phyloP scores from a whole-genome alignment of 805 yeast species.

The Starmerella scarabaei region DNA sequence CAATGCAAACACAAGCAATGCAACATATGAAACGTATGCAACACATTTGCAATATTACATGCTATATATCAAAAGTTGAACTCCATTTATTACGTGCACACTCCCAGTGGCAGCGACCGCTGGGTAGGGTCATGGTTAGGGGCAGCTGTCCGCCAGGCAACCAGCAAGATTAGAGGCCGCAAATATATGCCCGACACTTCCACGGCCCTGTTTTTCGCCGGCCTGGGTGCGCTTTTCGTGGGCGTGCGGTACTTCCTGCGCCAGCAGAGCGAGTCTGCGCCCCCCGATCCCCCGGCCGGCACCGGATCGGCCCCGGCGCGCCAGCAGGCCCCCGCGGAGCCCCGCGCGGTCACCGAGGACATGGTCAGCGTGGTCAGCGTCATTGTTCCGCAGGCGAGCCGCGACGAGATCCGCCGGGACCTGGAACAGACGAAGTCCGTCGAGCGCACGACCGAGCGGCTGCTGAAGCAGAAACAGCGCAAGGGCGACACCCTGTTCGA shows the following conservation, averaged over 20 bases:
- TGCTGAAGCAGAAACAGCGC: slow-evolving; percentile 41
- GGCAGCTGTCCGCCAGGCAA: too few relatives aligned
- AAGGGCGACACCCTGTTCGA: slow-evolving; percentile 25
- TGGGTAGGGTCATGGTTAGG: too few relatives aligned
- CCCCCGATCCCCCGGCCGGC: background rate
- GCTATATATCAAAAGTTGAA: too few relatives aligned
- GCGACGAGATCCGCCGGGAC: slow-evolving; percentile 59
- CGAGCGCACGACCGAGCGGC: slow-evolving; percentile 63
- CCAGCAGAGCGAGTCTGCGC: background rate
- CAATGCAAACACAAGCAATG: too few relatives aligned
- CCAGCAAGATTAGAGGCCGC: slow-evolving; percentile 2
- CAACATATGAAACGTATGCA: too few relatives aligned
- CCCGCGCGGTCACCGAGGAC: slow-evolving; percentile 26
- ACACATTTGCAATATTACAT: too few relatives aligned
- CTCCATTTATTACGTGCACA: too few relatives aligned
- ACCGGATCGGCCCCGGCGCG: background rate
- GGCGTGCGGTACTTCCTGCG: slow-evolving; percentile 14
- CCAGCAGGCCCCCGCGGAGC: background rate
- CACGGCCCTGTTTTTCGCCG: slow-evolving; percentile 18
- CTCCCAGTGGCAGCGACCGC: too few relatives aligned
- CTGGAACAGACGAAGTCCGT: slow-evolving; percentile 57
- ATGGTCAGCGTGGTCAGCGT: slow-evolving; percentile 83
- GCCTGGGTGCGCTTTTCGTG: slow-evolving; percentile 15
- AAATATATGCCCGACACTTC: slow-evolving; percentile 19
- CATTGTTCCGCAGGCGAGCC: slow-evolving; percentile 60